A percentile compares a stretch with the other conserved stretches of the same genome.
phyloP scores from a whole-genome alignment of 139 green algal genomes.

The Bryopsis sp. region DNA sequence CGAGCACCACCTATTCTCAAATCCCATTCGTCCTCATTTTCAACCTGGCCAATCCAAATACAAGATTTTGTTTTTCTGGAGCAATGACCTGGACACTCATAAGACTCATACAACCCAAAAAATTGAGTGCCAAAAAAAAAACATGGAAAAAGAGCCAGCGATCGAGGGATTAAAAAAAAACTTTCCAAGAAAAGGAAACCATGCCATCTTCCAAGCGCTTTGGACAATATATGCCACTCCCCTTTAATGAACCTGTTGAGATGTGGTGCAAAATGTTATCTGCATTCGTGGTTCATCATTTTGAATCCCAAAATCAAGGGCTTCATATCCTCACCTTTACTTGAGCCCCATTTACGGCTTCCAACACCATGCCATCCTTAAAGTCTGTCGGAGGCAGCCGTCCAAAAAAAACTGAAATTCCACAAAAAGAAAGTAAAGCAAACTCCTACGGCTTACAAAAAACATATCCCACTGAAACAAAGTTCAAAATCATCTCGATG shows the following conservation, averaged over 20 bases:
- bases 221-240: background rate
- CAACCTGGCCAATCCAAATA: constrained; percentile 5
- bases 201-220: background rate
- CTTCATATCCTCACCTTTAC: background rate
- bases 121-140: background rate
- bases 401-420: background rate
- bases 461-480: no score
- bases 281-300: no score
- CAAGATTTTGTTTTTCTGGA: background rate
- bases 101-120: background rate
- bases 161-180: background rate
- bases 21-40: constrained; percentile 1
- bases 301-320: background rate
- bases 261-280: background rate
- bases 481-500: no score
- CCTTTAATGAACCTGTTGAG: background rate
- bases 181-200: background rate
- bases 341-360: background rate
- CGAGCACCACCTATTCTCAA: constrained; percentile 8
- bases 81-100: background rate
- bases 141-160: background rate
- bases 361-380: background rate
- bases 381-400: background rate
- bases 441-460: no score
- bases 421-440: no score